A percentile compares a stretch with the other conserved stretches of the same genome.
These are phyloP conservation scores for Ophiostoma himal-ulmi DNA, from an alignment of 2,329 filamentous ascomycete genomes.

Conservation along the genomic window DNA sequence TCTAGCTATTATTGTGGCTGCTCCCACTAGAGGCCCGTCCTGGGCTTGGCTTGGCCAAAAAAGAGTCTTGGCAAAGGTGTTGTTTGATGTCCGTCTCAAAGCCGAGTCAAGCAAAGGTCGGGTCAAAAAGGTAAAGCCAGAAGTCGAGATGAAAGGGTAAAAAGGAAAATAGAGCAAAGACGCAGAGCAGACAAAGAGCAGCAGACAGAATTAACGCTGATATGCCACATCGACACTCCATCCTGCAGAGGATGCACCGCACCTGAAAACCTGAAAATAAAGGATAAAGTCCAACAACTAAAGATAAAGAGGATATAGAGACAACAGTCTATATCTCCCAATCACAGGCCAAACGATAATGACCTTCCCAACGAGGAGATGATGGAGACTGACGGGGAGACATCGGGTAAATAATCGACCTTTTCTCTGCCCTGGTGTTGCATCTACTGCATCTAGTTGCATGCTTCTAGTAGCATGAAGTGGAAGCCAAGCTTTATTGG, in stretches of 20 bases:
- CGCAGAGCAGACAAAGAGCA: too few relatives aligned
- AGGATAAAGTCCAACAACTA: too few relatives aligned
- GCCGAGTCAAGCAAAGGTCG: too few relatives aligned
- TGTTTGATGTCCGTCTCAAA: slow-evolving; percentile 21
- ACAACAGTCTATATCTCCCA: background rate
- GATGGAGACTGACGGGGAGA: background rate
- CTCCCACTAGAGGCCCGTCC: background rate
- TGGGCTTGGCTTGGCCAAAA: background rate
- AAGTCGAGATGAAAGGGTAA: slow-evolving; percentile 5
- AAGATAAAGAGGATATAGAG: background rate
- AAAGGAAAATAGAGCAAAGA: background rate
- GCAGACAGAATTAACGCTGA: too few relatives aligned
- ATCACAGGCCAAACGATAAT: background rate
- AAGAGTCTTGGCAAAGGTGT: slow-evolving; percentile 3
- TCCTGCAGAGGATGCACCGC: too few relatives aligned
- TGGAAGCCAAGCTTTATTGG: slow-evolving; percentile 1
- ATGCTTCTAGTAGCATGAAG: background rate
- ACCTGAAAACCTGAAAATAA: too few relatives aligned
- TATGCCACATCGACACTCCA: too few relatives aligned
- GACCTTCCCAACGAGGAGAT: background rate
- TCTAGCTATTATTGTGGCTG: background rate
- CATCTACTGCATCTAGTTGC: background rate
- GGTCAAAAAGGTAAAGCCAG: too few relatives aligned
- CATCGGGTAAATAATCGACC: background rate
- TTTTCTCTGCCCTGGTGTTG: background rate